These are phyloP conservation scores for Mortierella sp. DNA, from an alignment of 371 early-diverging fungal genomes.

Conservation along the genomic window DNA sequence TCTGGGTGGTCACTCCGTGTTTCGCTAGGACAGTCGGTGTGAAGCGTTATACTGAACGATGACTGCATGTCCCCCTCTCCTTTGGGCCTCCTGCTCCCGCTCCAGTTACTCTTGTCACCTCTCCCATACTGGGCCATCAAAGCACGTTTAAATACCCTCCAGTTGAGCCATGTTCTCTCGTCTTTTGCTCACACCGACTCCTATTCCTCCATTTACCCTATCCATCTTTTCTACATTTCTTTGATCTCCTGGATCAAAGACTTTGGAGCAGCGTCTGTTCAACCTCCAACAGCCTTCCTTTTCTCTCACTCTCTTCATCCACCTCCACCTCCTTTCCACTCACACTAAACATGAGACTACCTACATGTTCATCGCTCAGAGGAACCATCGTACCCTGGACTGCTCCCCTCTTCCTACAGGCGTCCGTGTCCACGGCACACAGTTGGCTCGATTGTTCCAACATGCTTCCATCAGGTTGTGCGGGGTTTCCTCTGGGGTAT, in stretches of 20 bases:
- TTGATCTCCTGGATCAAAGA: no score
- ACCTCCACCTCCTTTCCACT: no score
- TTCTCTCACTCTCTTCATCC: no score
- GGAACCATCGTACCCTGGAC: neutral
- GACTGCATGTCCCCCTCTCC: neutral
- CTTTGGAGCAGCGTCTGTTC: no score
- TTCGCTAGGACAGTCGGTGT: conserved; percentile 5
- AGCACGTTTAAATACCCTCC: no score
- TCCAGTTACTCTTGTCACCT: neutral
- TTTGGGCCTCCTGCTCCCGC: neutral
- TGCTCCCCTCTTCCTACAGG: neutral
- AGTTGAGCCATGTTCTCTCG: no score
- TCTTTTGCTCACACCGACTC: no score
- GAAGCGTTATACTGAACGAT: conserved; percentile 12
- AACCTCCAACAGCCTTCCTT: no score
- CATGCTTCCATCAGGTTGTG: conserved; percentile 37
- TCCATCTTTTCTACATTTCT: neutral
- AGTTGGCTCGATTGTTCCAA: conserved; percentile 53
- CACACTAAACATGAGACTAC: conserved; percentile 6
- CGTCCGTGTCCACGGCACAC: conserved; percentile 18
- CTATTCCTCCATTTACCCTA: no score
- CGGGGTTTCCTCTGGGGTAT: conserved; percentile 57
- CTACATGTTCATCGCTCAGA: neutral
- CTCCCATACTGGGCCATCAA: neutral
- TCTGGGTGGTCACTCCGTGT: neutral